A percentile compares a stretch with the other conserved stretches of the same genome.
Evolutionary conservation across 176 grass and related monocot genomes (phyloP).

Genomic region (Sorghum bicolor): DNA sequence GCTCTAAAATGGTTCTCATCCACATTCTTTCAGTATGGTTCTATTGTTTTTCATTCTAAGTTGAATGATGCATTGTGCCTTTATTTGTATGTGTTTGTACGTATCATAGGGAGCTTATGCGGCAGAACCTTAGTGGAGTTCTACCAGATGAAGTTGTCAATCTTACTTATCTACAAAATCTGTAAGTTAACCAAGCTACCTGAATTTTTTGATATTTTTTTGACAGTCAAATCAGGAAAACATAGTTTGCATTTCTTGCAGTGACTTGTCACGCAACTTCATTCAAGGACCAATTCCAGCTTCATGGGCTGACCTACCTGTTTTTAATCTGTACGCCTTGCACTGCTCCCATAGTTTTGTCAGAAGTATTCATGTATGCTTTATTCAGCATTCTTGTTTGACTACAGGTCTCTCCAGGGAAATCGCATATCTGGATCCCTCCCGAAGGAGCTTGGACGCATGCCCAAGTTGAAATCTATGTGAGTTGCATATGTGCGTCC

Average conservation of each 20-base stretch:
- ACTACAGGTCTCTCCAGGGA: constrained; percentile 77
- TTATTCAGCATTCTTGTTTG: constrained; percentile 35
- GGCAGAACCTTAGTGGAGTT: constrained; percentile 61
- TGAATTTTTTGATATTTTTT: constrained; percentile 7
- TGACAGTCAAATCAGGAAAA: constrained; percentile 10
- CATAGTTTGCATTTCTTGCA: constrained; percentile 34
- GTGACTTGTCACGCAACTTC: constrained; percentile 73
- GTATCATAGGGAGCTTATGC: constrained; percentile 56
- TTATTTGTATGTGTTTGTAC: constrained; percentile 9
- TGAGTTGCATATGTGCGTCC: constrained; percentile 34
- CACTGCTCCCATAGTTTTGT: background rate
- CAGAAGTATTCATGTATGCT: constrained; percentile 8
- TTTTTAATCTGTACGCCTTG: constrained; percentile 64
- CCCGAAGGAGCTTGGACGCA: constrained; percentile 71
- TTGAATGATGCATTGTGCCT: background rate
- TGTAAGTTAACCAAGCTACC: constrained; percentile 45
- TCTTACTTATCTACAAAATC: constrained; percentile 69
- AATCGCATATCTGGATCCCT: constrained; percentile 67
- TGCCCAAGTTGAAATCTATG: constrained; percentile 70
- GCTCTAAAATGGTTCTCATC: background rate
- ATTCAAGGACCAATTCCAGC: constrained; percentile 67
- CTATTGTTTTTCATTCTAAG: background rate
- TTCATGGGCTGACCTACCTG: constrained; percentile 60
- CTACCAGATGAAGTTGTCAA: constrained; percentile 66
- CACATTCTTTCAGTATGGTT: constrained; percentile 10